Conservation (phyloP, 495 filamentous ascomycete species). For the Xylaria curta region DNA sequence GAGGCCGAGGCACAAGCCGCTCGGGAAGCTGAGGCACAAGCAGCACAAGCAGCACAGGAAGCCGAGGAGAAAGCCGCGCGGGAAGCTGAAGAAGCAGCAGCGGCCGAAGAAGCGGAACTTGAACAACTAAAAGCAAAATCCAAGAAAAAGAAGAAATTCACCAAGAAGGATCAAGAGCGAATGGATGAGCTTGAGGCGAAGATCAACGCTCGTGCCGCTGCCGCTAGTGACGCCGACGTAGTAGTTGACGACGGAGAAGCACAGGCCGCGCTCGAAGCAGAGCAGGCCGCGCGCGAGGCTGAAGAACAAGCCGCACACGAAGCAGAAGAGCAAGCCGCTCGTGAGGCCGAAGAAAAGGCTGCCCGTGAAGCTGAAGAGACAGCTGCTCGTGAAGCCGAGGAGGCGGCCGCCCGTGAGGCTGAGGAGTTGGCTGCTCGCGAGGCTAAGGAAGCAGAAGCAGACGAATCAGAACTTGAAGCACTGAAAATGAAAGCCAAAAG, state of each 20-base stretch:
- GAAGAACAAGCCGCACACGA: constrained; percentile 41
- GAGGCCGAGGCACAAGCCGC: constrained; percentile 32
- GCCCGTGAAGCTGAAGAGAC: constrained; percentile 28
- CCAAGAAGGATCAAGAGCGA: constrained; percentile 38
- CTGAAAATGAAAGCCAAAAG: constrained; percentile 34
- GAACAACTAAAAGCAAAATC: constrained; percentile 28
- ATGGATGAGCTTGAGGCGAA: constrained; percentile 46
- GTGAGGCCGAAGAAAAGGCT: constrained; percentile 33
- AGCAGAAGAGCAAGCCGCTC: constrained; percentile 38
- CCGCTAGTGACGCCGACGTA: background rate
- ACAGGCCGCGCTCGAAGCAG: constrained; percentile 23
- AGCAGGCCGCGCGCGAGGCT: constrained; percentile 35
- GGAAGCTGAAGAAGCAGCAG: constrained; percentile 2
- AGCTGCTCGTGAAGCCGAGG: constrained; percentile 31
- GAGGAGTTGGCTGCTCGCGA: constrained; percentile 4
- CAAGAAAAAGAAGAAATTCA: constrained; percentile 24
- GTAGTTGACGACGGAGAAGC: background rate
- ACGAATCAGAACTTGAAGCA: constrained; percentile 32
- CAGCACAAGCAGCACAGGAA: constrained; percentile 27
- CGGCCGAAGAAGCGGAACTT: constrained; percentile 36
- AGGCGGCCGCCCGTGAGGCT: constrained; percentile 25
- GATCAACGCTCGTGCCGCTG: constrained; percentile 35
- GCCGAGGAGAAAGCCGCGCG: constrained; percentile 21
- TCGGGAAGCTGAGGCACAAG: constrained; percentile 18
- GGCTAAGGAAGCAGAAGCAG: constrained; percentile 25